phyloP scores from a whole-genome alignment of 2,329 filamentous ascomycete genomes.

The Graphilbum ipis-grandicollis region DNA sequence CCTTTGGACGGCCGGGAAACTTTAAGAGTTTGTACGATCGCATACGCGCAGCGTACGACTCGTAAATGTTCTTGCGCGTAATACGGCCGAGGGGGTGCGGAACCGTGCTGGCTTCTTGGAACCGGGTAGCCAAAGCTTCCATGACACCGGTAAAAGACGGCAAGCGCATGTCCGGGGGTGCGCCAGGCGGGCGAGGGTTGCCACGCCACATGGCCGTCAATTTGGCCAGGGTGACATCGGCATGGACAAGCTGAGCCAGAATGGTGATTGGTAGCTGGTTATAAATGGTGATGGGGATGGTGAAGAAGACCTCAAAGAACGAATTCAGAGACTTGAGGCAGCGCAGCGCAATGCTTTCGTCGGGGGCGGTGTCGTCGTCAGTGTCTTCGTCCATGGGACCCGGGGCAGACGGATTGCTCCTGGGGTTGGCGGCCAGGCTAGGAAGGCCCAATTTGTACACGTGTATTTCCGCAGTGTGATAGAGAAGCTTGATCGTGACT shows the following conservation, averaged over 20 bases:
- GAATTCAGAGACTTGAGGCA: slow-evolving; percentile 6
- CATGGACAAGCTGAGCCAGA: slow-evolving; percentile 8
- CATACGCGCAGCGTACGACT: slow-evolving; percentile 8
- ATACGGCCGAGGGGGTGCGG: slow-evolving; percentile 7
- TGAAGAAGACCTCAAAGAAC: slow-evolving; percentile 8
- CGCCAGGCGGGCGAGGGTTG: slow-evolving; percentile 2
- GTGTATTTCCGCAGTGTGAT: slow-evolving; percentile 8
- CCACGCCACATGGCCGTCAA: slow-evolving; percentile 9
- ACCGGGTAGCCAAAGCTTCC: slow-evolving; percentile 7
- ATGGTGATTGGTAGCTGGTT: slow-evolving; percentile 6
- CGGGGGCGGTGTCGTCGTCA: not conserved
- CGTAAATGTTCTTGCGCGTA: slow-evolving; percentile 7
- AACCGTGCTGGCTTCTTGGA: slow-evolving; percentile 3
- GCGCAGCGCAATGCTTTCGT: slow-evolving; percentile 3
- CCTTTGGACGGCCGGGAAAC: slow-evolving; percentile 3
- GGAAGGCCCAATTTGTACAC: slow-evolving; percentile 10
- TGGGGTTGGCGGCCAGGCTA: not conserved
- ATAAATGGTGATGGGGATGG: slow-evolving; percentile 6
- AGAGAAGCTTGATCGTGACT: slow-evolving; percentile 8
- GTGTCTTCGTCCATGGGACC: not conserved
- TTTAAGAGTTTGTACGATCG: slow-evolving; percentile 9
- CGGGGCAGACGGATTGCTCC: not conserved
- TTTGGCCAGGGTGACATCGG: slow-evolving; percentile 9
- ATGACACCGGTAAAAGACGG: slow-evolving; percentile 7
- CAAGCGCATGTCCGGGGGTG: slow-evolving; percentile 5